Evolutionary conservation across 352 stramenopile species (phyloP).

Genomic region (Globisporangium cederbergense): DNA sequence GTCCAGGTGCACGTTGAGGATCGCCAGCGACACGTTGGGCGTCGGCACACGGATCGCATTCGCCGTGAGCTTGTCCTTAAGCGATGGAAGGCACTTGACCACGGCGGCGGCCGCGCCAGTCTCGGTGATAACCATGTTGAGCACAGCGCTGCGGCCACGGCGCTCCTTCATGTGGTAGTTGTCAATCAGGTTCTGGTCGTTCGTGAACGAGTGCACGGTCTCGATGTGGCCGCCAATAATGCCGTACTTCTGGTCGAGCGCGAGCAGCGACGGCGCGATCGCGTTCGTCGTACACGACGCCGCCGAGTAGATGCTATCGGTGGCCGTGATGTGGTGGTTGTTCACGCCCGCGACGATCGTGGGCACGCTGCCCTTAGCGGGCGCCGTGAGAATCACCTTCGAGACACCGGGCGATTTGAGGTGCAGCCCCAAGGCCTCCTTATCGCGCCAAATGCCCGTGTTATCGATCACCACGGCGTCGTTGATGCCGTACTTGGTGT

Average conservation of each 20-base stretch:
- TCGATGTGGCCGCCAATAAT: conserved; percentile 84
- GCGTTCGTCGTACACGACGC: conserved; percentile 87
- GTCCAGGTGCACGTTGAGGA: conserved; percentile 92
- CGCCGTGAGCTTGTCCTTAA: conserved; percentile 97
- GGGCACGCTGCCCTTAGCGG: conserved; percentile 66
- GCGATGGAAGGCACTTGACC: conserved; percentile 88
- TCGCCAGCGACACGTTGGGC: conserved; percentile 97
- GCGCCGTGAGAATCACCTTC: conserved; percentile 80
- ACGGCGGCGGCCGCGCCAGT: conserved; percentile 80
- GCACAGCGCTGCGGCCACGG: conserved; percentile 75
- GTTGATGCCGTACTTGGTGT: conserved; percentile 83
- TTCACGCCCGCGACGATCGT: conserved; percentile 85
- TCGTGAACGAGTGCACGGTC: conserved; percentile 89
- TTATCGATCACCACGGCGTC: conserved; percentile 90
- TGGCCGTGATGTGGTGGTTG: conserved; percentile 52
- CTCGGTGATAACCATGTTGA: conserved; percentile 91
- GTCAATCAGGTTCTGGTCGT: conserved; percentile 88
- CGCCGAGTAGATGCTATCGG: conserved; percentile 68
- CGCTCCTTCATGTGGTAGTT: conserved; percentile 89
- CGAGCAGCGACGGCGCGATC: conserved; percentile 72
- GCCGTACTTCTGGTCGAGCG: conserved; percentile 79
- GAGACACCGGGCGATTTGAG: conserved; percentile 71
- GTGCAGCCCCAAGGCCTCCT: conserved; percentile 60
- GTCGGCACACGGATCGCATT: conserved; percentile 98
- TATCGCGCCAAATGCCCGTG: conserved; percentile 81